Percentiles rank a stretch among this genome's conserved stretches.
Conservation (phyloP, 2,329 filamentous ascomycete genomes). For the Aspergillus costaricaensis region DNA sequence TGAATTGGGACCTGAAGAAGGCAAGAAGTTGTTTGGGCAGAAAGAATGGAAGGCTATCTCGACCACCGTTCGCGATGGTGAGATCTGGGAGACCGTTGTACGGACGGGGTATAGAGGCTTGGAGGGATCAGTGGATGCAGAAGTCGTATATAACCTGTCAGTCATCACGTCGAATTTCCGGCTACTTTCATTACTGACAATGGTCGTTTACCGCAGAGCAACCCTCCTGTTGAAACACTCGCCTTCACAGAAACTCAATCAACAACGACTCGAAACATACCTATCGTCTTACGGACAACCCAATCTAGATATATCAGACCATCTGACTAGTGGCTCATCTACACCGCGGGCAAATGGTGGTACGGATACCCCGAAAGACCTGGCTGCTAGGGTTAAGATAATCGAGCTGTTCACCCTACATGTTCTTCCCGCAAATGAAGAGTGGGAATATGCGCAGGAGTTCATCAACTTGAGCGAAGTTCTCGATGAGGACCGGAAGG, state of each 20-base stretch:
- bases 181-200: background rate
- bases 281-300: constrained; percentile 75
- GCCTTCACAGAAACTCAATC: constrained; percentile 77
- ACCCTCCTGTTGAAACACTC: constrained; percentile 91
- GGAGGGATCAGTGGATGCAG: constrained; percentile 88
- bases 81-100: constrained; percentile 93
- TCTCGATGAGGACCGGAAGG: constrained; percentile 86
- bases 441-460: constrained; percentile 93
- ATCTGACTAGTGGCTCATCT: constrained; percentile 52
- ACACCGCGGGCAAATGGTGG: constrained; percentile 55
- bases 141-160: constrained; percentile 70
- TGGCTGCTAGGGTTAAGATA: constrained; percentile 83
- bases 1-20: constrained; percentile 85
- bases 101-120: constrained; percentile 81
- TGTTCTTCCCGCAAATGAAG: constrained; percentile 86
- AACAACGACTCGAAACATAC: constrained; percentile 84
- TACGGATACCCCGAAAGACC: constrained; percentile 79
- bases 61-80: constrained; percentile 80
- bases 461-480: constrained; percentile 86
- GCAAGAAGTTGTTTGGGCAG: constrained; percentile 82
- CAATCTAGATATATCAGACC: constrained; percentile 69
- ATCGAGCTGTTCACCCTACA: constrained; percentile 94
- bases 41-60: constrained; percentile 82
- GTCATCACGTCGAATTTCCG: constrained; percentile 27
- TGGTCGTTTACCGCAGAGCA: constrained; percentile 57